Evolutionary conservation across 2,329 filamentous ascomycete species (phyloP).

Genomic region (Pseudohalonectria lignicola): DNA sequence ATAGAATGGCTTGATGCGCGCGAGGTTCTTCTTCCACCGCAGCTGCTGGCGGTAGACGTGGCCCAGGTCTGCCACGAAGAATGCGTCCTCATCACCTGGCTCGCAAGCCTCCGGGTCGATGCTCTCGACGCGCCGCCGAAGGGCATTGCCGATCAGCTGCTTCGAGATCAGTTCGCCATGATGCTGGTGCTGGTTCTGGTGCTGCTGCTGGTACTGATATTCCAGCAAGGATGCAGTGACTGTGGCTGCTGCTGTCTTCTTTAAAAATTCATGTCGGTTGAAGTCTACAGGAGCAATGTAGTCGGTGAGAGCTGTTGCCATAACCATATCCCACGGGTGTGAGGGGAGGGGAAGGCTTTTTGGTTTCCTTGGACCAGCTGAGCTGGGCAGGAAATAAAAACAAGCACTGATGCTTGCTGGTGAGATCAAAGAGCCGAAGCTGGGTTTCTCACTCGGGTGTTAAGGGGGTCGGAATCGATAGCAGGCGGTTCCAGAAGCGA

Average conservation of each 20-base stretch:
- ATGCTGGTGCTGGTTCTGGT: conserved; percentile 22
- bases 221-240: conserved; percentile 17
- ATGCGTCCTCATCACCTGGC: conserved; percentile 90
- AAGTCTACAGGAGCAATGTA: conserved; percentile 38
- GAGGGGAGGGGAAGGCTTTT: conserved; percentile 5
- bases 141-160: conserved; percentile 73
- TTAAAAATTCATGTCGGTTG: conserved; percentile 36
- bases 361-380: no score
- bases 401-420: no score
- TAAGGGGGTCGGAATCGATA: conserved; percentile 96
- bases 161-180: conserved; percentile 48
- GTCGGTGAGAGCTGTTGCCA: conserved; percentile 51
- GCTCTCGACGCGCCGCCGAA: conserved; percentile 72
- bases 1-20: conserved; percentile 92
- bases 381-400: no score
- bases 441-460: no score
- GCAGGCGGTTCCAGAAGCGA: conserved; percentile 79
- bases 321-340: conserved; percentile 45
- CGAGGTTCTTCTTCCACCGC: conserved; percentile 92
- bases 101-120: conserved; percentile 84
- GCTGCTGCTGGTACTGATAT: conserved; percentile 22
- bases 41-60: conserved; percentile 98
- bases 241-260: no score
- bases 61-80: conserved; percentile 96
- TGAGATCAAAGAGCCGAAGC: no score